Conservation (phyloP, 352 stramenopile species). For the Pythium sukuiense region DNA sequence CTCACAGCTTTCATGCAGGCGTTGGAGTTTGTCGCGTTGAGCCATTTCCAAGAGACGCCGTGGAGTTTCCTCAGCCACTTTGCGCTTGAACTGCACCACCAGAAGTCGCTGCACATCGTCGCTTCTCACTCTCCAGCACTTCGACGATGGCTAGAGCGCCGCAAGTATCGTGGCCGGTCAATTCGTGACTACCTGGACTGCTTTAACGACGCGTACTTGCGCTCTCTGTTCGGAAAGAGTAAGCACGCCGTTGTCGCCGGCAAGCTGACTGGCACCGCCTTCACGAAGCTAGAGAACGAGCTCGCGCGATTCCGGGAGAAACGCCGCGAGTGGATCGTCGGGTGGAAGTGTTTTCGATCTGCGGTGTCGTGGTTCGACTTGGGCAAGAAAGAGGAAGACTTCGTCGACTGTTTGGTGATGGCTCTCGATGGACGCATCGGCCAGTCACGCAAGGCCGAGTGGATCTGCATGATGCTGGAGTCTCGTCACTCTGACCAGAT, state of each 20-base stretch:
- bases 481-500: conserved; percentile 28
- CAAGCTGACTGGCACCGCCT: conserved; percentile 30
- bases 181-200: conserved; percentile 32
- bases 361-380: conserved; percentile 63
- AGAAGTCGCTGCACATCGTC: conserved; percentile 27
- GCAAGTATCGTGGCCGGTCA: conserved; percentile 7
- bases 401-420: conserved; percentile 42
- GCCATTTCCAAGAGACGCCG: conserved; percentile 49
- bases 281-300: conserved; percentile 35
- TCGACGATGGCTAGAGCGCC: conserved; percentile 25
- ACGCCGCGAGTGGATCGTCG: conserved; percentile 45
- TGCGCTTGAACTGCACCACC: conserved; percentile 27
- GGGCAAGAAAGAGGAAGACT: conserved; percentile 27
- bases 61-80: conserved; percentile 72
- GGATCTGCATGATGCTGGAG: conserved; percentile 40
- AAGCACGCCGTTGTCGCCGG: neutral
- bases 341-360: conserved; percentile 68
- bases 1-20: conserved; percentile 60
- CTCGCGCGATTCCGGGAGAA: conserved; percentile 29
- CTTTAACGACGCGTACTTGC: conserved; percentile 34
- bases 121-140: conserved; percentile 20
- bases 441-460: conserved; percentile 31
- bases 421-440: conserved; percentile 63
- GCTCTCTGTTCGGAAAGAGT: conserved; percentile 8
- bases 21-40: conserved; percentile 61